phyloP scores from a whole-genome alignment of 1,139 yeast genomes.

The Yamadazyma sp. region DNA sequence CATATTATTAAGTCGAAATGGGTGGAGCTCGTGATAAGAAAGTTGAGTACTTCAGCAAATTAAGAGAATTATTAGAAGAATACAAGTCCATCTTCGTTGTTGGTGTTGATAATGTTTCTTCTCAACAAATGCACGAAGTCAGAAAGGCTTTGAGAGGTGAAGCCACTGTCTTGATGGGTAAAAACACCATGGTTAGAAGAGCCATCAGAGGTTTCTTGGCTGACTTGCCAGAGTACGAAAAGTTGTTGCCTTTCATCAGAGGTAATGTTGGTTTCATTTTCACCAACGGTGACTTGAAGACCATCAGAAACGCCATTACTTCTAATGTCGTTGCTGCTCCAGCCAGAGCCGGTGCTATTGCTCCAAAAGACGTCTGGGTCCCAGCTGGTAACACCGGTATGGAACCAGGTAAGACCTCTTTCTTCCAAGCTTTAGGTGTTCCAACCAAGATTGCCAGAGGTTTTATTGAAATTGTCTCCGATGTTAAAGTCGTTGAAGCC shows the following conservation, averaged over 20 bases:
- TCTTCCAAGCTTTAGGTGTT: conserved; percentile 99
- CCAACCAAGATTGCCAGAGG: conserved; percentile 99
- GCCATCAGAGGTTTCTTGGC: conserved; percentile 94
- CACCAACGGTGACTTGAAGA: conserved; percentile 95
- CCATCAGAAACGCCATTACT: conserved; percentile 82
- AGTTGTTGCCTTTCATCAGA: conserved; percentile 87
- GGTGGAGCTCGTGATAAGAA: conserved; percentile 99
- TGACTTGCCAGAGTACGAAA: conserved; percentile 96
- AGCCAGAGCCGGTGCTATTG: conserved; percentile 99
- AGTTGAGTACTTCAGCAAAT: conserved; percentile 90
- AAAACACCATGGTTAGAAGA: conserved; percentile 99
- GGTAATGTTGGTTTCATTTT: conserved; percentile 99
- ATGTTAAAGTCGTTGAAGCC: conserved; percentile 90
- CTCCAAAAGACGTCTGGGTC: conserved; percentile 96
- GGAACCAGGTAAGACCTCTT: conserved; percentile 99
- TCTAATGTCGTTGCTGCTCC: conserved; percentile 99
- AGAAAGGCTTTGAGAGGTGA: conserved; percentile 95
- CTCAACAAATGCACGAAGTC: conserved; percentile 99
- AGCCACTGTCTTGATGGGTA: conserved; percentile 98
- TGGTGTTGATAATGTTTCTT: conserved; percentile 99
- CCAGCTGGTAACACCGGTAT: conserved; percentile 99
- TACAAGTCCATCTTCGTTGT: conserved; percentile 98
- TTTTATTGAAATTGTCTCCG: conserved; percentile 98
- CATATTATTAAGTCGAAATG: conserved; percentile 80
- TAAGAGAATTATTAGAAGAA: conserved; percentile 93